Evolutionary conservation across 805 yeast genomes (phyloP), one percentile per base, ranked within the genome.

Genomic region (Cyberlindnera americana): DNA sequence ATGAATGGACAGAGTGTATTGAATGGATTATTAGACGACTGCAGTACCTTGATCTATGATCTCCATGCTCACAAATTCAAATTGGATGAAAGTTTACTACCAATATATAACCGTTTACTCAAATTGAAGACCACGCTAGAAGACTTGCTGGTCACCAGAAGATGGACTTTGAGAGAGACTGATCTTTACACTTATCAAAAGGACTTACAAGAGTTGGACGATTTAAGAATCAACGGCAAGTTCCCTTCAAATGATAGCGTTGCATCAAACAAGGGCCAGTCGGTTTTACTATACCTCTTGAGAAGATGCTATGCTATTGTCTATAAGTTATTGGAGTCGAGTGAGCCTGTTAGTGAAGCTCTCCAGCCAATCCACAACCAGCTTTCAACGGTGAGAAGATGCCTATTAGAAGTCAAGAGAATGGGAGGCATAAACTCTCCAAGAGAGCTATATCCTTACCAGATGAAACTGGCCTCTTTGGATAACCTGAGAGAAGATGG

Each of bases 151-250:
- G 78, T 93, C 32, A 93, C 99, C 3, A 81, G 96, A 62, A 77
- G 99, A 60, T 93, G 99, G 99, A 91, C 98, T 2, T 69, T 93
- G 66, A 78, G 99, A 56, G 96, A 90, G 56, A 93, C 99, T 0
- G 99, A 93, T 64, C 70, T 93, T 46, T 93, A 84, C 65, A 72
- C 74, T 35, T 90, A 85, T 59, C 95, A 89, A 62, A 78, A 81
- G 54, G 71, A 72, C 47, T 69, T 93, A 46, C 81, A 78, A 53
- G 74, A 70, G 41, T 80, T 93, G 46, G 96, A 91, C 58, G 83
- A 79, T 37, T 58, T 73, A 47, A 72, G 96, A 53, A 71, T 81
- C 7, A 68, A 74, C 38, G 86, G 86, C 5, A 70, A 70, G 47
- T 82, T 83, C 47, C 62, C 69, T 14, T 41, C 57, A 1, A 41